Conservation (phyloP, 495 filamentous ascomycete species). For the Neurospora sp. region DNA sequence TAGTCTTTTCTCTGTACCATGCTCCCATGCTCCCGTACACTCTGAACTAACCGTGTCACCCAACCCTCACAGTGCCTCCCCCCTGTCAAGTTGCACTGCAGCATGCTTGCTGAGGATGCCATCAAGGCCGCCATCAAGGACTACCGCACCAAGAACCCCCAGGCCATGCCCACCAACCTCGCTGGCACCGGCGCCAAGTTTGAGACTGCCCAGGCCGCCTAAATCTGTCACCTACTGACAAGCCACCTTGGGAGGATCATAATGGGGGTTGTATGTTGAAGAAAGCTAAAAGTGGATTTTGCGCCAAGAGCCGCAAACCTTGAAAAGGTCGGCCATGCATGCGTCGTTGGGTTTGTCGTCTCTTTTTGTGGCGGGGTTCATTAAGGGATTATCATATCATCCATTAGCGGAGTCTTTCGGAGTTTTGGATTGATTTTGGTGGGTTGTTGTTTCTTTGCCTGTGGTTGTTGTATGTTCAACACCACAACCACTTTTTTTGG, state of each 20-base stretch:
- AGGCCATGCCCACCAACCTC: slow-evolving; percentile 60
- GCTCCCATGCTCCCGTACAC: too few species aligned
- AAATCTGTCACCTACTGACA: neutral
- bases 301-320: neutral
- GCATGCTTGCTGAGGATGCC: slow-evolving; percentile 97
- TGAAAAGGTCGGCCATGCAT: neutral
- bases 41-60: neutral
- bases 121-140: slow-evolving; percentile 99
- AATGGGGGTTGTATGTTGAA: neutral
- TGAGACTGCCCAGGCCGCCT: slow-evolving; percentile 6
- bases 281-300: neutral
- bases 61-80: slow-evolving; percentile 52
- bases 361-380: neutral
- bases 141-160: slow-evolving; percentile 93
- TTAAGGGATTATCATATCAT: neutral
- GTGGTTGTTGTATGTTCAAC: neutral
- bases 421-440: neutral
- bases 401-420: neutral
- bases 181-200: slow-evolving; percentile 47
- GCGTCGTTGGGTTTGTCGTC: neutral
- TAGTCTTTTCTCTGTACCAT: neutral
- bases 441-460: neutral
- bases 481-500: neutral
- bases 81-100: slow-evolving; percentile 96
- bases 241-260: neutral